A percentile compares a stretch with the other conserved stretches of the same genome.
These are phyloP conservation scores for Persicaria tinctoria DNA, from an alignment of 148 eudicot genomes.

Conservation along the genomic window DNA sequence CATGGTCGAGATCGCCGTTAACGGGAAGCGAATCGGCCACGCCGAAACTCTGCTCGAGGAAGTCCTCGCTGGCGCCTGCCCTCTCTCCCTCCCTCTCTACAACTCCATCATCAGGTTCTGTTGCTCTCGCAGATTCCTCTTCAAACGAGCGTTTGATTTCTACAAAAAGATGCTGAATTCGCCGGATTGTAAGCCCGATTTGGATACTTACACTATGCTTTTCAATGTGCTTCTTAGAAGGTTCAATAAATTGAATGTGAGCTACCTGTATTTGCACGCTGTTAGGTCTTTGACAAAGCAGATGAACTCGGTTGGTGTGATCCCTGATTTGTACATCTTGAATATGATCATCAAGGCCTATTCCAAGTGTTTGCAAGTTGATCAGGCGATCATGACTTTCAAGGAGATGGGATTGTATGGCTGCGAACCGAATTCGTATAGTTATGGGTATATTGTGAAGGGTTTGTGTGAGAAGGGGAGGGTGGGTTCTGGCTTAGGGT, in stretches of 20 bases:
- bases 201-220: conserved; percentile 67
- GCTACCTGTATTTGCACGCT: conserved; percentile 62
- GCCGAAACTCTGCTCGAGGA: conserved; percentile 67
- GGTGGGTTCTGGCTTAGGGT: conserved; percentile 49
- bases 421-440: conserved; percentile 67
- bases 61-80: conserved; percentile 76
- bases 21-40: conserved; percentile 34
- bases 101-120: conserved; percentile 63
- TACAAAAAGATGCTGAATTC: conserved; percentile 61
- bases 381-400: conserved; percentile 69
- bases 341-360: conserved; percentile 83
- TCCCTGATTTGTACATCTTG: conserved; percentile 60
- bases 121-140: conserved; percentile 44
- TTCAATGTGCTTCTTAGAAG: conserved; percentile 42
- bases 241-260: conserved; percentile 57
- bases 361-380: conserved; percentile 58
- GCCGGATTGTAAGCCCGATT: conserved; percentile 37
- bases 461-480: conserved; percentile 93
- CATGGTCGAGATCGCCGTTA: conserved; percentile 45
- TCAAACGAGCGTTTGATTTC: conserved; percentile 67
- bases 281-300: conserved; percentile 59
- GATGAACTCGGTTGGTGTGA: conserved; percentile 78
- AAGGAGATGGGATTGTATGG: conserved; percentile 85
- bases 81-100: conserved; percentile 40
- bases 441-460: conserved; percentile 55